These are phyloP conservation scores for Chrysoporthe austroafricana DNA, from an alignment of 2,329 filamentous ascomycete species.

Conservation along the genomic window DNA sequence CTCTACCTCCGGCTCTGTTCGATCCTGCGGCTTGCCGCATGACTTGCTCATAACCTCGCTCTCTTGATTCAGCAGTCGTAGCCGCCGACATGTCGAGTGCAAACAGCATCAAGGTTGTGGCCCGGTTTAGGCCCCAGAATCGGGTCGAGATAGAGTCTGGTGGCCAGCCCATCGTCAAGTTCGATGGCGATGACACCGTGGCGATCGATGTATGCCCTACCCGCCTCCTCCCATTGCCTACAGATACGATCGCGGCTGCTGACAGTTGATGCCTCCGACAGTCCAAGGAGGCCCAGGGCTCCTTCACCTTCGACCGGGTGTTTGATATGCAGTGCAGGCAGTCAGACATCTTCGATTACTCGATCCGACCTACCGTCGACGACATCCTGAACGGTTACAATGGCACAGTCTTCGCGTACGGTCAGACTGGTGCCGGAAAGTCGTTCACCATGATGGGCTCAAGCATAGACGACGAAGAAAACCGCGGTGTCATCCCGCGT, in stretches of 20 bases:
- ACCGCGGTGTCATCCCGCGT: constrained; percentile 92
- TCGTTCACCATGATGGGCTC: constrained; percentile 99
- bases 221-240: neutral
- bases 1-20: constrained; percentile 12
- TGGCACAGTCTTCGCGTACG: constrained; percentile 97
- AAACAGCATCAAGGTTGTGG: constrained; percentile 85
- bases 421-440: constrained; percentile 97
- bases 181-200: constrained; percentile 89
- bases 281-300: constrained; percentile 80
- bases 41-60: constrained; percentile 34
- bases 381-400: constrained; percentile 99
- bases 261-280: constrained; percentile 40
- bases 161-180: constrained; percentile 88
- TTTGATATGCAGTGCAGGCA: constrained; percentile 94
- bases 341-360: constrained; percentile 96
- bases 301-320: constrained; percentile 96
- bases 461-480: constrained; percentile 87
- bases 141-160: constrained; percentile 87
- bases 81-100: constrained; percentile 57
- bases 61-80: constrained; percentile 34
- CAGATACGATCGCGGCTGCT: constrained; percentile 9
- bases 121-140: constrained; percentile 97
- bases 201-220: constrained; percentile 71
- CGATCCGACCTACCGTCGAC: constrained; percentile 92
- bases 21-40: constrained; percentile 25